Percentiles rank a stretch among this genome's conserved stretches.
These are phyloP conservation scores for Yamadazyma triangularis DNA, from an alignment of 1,139 yeast genomes.

Conservation along the genomic window DNA sequence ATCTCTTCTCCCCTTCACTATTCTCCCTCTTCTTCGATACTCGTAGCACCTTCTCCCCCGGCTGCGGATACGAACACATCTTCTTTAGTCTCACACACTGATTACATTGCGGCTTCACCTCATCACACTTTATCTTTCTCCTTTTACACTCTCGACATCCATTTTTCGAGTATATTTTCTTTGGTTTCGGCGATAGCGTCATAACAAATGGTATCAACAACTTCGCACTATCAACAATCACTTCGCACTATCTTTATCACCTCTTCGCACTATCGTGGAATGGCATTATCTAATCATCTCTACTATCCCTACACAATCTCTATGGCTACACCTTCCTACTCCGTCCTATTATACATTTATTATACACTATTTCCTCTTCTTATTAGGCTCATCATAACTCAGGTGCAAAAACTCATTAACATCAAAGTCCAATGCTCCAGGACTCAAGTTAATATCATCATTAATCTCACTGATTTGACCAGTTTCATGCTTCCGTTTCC, in stretches of 20 bases:
- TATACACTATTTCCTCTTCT: constrained; percentile 4
- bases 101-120: constrained; percentile 54
- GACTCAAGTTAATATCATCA: constrained; percentile 1
- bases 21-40: constrained; percentile 23
- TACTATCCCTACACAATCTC: too few relatives aligned
- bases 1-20: too few relatives aligned
- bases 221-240: too few relatives aligned
- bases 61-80: constrained; percentile 28
- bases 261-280: too few relatives aligned
- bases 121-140: constrained; percentile 60
- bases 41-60: constrained; percentile 29
- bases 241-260: too few relatives aligned
- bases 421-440: constrained; percentile 27
- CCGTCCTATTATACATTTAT: constrained; percentile 8
- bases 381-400: constrained; percentile 6
- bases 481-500: too few relatives aligned
- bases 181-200: constrained; percentile 2
- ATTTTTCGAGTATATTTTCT: constrained; percentile 28
- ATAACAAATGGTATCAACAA: too few relatives aligned
- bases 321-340: too few relatives aligned
- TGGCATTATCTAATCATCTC: too few relatives aligned
- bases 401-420: constrained; percentile 30
- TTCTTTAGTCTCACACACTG: constrained; percentile 33
- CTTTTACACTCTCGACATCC: constrained; percentile 42
- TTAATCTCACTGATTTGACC: background rate